Evolutionary conservation across 495 filamentous ascomycete species (phyloP), one percentile per base, ranked within the genome.

Genomic region (Aspergillus mulundensis): DNA sequence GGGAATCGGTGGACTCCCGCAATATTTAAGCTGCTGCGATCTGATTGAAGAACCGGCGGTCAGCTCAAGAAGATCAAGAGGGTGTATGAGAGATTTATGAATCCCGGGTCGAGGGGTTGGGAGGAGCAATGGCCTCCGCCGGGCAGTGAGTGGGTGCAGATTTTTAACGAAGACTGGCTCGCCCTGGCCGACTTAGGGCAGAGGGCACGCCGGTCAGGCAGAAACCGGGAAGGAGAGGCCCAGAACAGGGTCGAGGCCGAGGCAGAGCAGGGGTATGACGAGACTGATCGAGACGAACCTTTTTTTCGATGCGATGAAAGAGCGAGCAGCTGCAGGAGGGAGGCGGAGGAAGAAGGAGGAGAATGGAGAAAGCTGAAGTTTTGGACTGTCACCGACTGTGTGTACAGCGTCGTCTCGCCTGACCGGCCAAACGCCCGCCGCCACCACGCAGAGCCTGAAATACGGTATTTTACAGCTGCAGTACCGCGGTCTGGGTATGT

Each of bases 121-220:
- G 11, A 28, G 45, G 49, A 25, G 42, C 34, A 36, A 43, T 59
- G 56, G 1, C 39, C 50, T 53, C 50, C 39, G 36, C 32, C 12
- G 32, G 25, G 25, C 25, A 28, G 32, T 36, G 32, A 25, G 48
- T 57, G 58, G 43, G 58, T 65, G 63, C 63, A 66, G 63, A 66
- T 41, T 62, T 61, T 66, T 65, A 61, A 54, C 47, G 54, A 52
- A 43, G 44, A 51, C 24, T 21, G 49, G 15, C 53, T 32, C 43
- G 50, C 46, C 50, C 42, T 39, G 38, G 36, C 46, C 59, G n/a
- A 49, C 42, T 66, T 66, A 66, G 63, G 63, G 63, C 58, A 66
- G 60, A 66, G 63, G 63, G 63, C 63, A 60, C 57, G 52, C 40
- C 32, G 50, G 30, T 45, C 50, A 60, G 56, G 53, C 58, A 61